A percentile compares a stretch with the other conserved stretches of the same genome.
Evolutionary conservation across 2,329 filamentous ascomycete species (phyloP).

Genomic region (Dactylellina haptotyla): DNA sequence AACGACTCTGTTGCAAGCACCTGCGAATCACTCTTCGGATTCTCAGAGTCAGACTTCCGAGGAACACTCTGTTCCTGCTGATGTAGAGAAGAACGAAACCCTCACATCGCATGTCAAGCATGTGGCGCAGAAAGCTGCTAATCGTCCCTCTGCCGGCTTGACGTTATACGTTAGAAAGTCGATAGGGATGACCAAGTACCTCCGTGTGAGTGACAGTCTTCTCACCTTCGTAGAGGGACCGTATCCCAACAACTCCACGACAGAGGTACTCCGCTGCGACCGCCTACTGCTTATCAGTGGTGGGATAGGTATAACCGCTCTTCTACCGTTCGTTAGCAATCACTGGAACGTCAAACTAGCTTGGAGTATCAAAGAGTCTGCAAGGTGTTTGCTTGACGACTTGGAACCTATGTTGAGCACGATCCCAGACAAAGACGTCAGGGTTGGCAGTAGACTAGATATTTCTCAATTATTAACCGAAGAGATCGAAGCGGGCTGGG

Average conservation of each 20-base stretch:
- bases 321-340: conserved; percentile 60
- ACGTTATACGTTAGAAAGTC: conserved; percentile 61
- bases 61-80: background rate
- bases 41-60: background rate
- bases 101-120: background rate
- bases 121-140: background rate
- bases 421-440: conserved; percentile 60
- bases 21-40: background rate
- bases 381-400: conserved; percentile 59
- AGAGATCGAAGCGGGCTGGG: conserved; percentile 59
- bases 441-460: conserved; percentile 60
- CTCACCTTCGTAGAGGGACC: conserved; percentile 62
- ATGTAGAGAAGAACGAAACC: conserved; percentile 12
- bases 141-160: background rate
- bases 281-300: conserved; percentile 64
- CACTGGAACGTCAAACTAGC: conserved; percentile 61
- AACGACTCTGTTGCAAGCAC: conserved; percentile 56
- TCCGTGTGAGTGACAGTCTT: conserved; percentile 57
- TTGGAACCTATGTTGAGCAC: conserved; percentile 57
- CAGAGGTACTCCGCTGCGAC: conserved; percentile 59
- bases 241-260: conserved; percentile 60
- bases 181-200: conserved; percentile 60
- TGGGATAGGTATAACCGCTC: conserved; percentile 65
- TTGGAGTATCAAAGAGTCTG: conserved; percentile 60
- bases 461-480: conserved; percentile 58